Evolutionary conservation across 192 early-diverging fungal genomes (phyloP), one percentile per base, ranked within the genome.

Genomic region (Haplosporangium gracile): DNA sequence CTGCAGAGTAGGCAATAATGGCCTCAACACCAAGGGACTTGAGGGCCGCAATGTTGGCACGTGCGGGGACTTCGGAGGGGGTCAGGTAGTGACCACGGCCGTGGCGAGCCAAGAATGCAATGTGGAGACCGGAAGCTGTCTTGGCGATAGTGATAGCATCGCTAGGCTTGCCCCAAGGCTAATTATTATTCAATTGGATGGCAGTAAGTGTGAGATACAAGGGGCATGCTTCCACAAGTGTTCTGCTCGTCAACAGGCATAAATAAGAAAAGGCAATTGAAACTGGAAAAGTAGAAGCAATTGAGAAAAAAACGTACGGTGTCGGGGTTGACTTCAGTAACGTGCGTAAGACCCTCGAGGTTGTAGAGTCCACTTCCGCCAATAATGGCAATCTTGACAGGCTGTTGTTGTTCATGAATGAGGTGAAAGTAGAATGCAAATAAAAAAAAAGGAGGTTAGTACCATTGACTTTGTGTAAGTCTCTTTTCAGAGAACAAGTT

Each of bases 41-140:
- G 60, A 99, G 91, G 20, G 97, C 98, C 10, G 99, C 99, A 85
- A 99, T 99, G 91, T 99, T 99, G 90, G 99, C 98, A 43, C 95
- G 95, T 49, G 93, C 92, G 74, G 98, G 98, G 38, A 99, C 97
- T 89, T 99, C 95, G 47, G 93, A 91, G 26, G 97, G 97, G 60
- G 95, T 95, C 82, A 95, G 88, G 74, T 91, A 92, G 91, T 99
- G 99, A 43, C 96, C 94, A 57, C 93, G 92, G 42, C 99, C 99
- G 87, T 99, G 99, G 43, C 99, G 94, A 39, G 99, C 96, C 51
- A 99, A 93, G 89, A 99, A 99, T 18, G 98, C 99, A 78, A 99
- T 92, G 83, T 97, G 94, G 89, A 91, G 90, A 51, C 96, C 97
- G 40, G 68, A 39, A n/a, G 91, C 79, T 16, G 95, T 93, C 77